Evolutionary conservation across 202 grass and related monocot species (phyloP).

Genomic region (Brachypodium distachyon): DNA sequence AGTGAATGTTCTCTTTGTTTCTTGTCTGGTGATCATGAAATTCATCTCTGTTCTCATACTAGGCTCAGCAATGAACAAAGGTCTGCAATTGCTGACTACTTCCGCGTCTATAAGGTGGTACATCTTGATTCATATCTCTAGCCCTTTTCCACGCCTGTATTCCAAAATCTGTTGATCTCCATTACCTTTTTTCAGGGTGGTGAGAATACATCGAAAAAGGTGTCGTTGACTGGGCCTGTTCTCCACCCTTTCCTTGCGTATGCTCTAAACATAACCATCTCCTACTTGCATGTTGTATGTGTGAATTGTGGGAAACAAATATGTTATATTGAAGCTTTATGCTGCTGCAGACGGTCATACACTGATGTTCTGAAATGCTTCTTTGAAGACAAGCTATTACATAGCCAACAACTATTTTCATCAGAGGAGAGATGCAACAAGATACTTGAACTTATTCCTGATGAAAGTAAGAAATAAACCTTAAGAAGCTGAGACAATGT

Average conservation of each 20-base stretch:
- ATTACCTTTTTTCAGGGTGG: conserved; percentile 46
- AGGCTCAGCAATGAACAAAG: conserved; percentile 8
- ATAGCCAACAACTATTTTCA: conserved; percentile 60
- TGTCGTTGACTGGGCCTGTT: conserved; percentile 58
- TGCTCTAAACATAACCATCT: conserved; percentile 8
- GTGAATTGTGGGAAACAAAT: conserved; percentile 6
- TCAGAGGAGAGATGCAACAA: conserved; percentile 7
- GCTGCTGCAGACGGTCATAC: conserved; percentile 61
- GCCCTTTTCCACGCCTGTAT: background rate
- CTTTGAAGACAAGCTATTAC: conserved; percentile 68
- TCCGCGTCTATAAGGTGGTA: conserved; percentile 53
- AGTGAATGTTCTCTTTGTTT: background rate
- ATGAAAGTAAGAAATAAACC: conserved; percentile 8
- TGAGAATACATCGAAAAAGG: conserved; percentile 78
- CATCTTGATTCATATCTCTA: background rate
- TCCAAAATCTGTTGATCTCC: background rate
- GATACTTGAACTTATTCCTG: conserved; percentile 7
- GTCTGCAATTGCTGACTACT: conserved; percentile 3
- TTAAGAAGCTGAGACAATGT: background rate
- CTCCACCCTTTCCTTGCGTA: conserved; percentile 92
- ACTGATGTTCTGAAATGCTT: conserved; percentile 72
- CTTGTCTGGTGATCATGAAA: background rate
- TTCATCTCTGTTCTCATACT: background rate
- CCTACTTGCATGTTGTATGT: background rate
- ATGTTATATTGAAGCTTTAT: conserved; percentile 5